Conservation (phyloP, 108 stramenopile species). For the Chaetoceros tenuissimus region DNA sequence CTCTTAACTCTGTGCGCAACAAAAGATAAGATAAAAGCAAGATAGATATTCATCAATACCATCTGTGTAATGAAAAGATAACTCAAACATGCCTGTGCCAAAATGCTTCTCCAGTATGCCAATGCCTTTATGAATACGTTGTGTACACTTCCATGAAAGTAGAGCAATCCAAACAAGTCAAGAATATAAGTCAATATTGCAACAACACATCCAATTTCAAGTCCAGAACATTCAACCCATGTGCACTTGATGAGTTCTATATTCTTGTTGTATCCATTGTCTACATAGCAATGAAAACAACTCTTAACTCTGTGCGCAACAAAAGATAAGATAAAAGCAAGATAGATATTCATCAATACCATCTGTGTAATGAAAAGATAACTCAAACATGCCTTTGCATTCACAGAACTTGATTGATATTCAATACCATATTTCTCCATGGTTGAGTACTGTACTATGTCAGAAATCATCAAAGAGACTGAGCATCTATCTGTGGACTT, state of each 20-base stretch:
- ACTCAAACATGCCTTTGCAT: constrained; percentile 77
- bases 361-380: constrained; percentile 88
- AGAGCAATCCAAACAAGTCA: constrained; percentile 89
- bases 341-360: constrained; percentile 70
- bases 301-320: constrained; percentile 49
- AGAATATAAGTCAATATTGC: constrained; percentile 86
- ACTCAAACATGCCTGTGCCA: too few species aligned
- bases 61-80: too few species aligned
- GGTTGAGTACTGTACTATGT: constrained; percentile 97
- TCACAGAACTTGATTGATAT: constrained; percentile 75
- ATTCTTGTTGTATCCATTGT: constrained; percentile 43
- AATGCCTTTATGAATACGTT: constrained; percentile 84
- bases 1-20: too few species aligned
- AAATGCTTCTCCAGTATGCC: constrained; percentile 85
- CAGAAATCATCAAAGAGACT: constrained; percentile 89
- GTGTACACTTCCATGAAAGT: constrained; percentile 91
- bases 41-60: too few species aligned
- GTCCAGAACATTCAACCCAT: constrained; percentile 49
- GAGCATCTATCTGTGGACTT: constrained; percentile 86
- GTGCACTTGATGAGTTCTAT: constrained; percentile 46
- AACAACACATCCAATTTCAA: constrained; percentile 91
- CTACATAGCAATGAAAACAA: constrained; percentile 50
- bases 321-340: constrained; percentile 67
- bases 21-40: too few species aligned
- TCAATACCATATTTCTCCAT: constrained; percentile 83